Conservation (phyloP, 257 asterid genomes). For the Cynanchum wilfordii region DNA sequence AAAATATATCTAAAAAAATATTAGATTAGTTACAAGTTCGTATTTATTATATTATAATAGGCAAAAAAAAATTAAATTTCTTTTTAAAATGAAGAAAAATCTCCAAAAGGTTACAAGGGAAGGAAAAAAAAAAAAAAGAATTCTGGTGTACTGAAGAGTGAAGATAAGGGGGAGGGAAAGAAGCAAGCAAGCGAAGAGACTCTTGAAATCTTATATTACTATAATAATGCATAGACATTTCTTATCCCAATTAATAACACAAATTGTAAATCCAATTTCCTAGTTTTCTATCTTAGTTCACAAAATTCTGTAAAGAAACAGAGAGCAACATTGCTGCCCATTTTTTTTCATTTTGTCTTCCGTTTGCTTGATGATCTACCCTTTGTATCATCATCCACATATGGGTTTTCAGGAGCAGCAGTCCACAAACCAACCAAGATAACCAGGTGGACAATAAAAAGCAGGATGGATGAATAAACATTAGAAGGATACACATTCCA, state of each 20-base stretch:
- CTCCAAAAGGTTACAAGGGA: not conserved
- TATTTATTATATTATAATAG: too few species aligned
- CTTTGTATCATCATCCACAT: constrained; percentile 23
- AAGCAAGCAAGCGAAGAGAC: not conserved
- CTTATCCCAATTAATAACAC: not conserved
- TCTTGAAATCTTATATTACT: not conserved
- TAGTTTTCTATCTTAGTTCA: not conserved
- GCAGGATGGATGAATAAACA: constrained; percentile 56
- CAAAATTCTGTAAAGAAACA: not conserved
- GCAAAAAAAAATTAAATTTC: too few species aligned
- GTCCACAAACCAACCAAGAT: constrained; percentile 66
- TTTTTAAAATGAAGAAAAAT: too few species aligned
- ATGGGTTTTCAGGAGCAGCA: constrained; percentile 56
- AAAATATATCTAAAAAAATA: too few species aligned
- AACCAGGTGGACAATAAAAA: constrained; percentile 53
- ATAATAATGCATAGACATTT: not conserved
- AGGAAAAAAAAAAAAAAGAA: not conserved
- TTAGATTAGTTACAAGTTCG: too few species aligned
- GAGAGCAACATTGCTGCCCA: not conserved
- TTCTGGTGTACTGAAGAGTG: too few species aligned
- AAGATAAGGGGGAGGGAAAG: too few species aligned
- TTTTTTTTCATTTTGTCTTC: constrained; percentile 33
- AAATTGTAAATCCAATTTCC: not conserved
- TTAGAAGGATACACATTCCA: constrained; percentile 89
- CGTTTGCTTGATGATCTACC: constrained; percentile 20